phyloP scores from a whole-genome alignment of 805 yeast genomes.

The Saturnispora galanensis region DNA sequence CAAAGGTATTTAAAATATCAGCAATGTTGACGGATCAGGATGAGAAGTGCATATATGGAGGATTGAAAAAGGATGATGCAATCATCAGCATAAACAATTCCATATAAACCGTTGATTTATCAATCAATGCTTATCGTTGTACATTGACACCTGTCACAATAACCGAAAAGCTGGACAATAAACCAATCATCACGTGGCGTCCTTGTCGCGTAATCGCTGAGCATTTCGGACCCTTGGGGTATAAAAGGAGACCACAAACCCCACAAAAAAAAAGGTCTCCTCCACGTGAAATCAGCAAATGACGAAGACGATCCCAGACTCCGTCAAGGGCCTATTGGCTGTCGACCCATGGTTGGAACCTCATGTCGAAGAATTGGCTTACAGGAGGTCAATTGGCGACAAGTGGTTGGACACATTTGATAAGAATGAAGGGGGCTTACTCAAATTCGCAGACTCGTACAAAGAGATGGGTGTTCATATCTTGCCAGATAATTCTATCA shows the following conservation, averaged over 20 bases:
- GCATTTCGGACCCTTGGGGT: neutral
- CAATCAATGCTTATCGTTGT: too few relatives aligned
- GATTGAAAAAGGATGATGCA: too few relatives aligned
- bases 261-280: neutral
- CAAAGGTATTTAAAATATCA: too few relatives aligned
- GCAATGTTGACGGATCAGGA: too few relatives aligned
- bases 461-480: conserved; percentile 70
- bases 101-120: too few relatives aligned
- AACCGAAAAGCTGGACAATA: too few relatives aligned
- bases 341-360: conserved; percentile 87
- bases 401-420: conserved; percentile 51
- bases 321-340: conserved; percentile 51
- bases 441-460: conserved; percentile 68
- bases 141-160: too few relatives aligned
- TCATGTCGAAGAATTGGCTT: conserved; percentile 51
- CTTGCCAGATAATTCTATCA: conserved; percentile 42
- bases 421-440: conserved; percentile 53
- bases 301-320: conserved; percentile 13
- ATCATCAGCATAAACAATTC: too few relatives aligned
- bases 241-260: neutral
- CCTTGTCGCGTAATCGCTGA: neutral
- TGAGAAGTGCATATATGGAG: too few relatives aligned
- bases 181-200: neutral
- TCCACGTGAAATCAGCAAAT: neutral
- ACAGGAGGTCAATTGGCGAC: conserved; percentile 57